Conservation (phyloP, 192 early-diverging fungal genomes). For the Phycomyces blakesleeanus region DNA sequence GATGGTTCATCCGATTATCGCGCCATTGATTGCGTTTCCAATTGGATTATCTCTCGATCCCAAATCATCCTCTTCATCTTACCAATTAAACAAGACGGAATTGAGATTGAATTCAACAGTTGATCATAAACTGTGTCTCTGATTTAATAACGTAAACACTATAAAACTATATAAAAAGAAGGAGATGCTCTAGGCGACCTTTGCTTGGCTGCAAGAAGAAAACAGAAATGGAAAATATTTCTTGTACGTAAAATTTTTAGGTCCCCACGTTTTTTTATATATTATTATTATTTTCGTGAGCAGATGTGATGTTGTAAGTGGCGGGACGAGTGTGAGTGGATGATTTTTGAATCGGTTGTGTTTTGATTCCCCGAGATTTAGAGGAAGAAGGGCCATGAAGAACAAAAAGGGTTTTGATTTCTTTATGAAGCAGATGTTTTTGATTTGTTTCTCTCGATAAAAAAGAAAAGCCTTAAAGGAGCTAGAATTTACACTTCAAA, state of each 20-base stretch:
- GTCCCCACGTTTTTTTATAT: conserved; percentile 2
- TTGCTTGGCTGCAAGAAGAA: background rate
- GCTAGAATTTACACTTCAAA: conserved; percentile 38
- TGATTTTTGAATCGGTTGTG: conserved; percentile 1
- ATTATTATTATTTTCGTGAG: conserved; percentile 2
- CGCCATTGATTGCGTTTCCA: no score
- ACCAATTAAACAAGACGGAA: no score
- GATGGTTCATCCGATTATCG: no score
- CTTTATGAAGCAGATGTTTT: background rate
- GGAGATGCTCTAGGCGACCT: background rate
- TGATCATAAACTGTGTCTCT: no score
- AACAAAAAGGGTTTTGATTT: no score
- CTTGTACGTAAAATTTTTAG: conserved; percentile 4
- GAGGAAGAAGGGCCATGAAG: no score
- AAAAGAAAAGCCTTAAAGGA: conserved; percentile 1
- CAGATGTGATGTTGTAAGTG: background rate
- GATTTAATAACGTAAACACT: no score
- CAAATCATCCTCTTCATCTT: no score
- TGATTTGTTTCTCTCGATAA: background rate
- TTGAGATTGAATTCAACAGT: no score
- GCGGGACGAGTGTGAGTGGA: background rate
- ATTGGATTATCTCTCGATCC: no score
- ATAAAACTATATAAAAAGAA: background rate
- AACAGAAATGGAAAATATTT: background rate
- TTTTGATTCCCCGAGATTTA: background rate